Conservation (phyloP, 2,329 filamentous ascomycete genomes). For the Emmonsiellopsis sp. region DNA sequence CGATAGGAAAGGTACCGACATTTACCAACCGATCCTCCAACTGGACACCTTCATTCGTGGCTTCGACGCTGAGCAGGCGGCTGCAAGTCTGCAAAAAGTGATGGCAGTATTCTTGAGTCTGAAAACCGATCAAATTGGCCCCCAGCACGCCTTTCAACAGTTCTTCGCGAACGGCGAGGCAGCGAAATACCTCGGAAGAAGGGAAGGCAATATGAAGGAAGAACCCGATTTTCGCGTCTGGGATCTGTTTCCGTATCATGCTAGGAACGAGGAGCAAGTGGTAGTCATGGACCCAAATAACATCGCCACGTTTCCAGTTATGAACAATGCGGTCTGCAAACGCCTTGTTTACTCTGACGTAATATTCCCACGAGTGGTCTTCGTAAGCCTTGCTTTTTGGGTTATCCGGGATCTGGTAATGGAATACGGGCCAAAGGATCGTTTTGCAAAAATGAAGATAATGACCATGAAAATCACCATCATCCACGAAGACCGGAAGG, state of each 20-base stretch:
- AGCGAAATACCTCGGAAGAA: conserved; percentile 91
- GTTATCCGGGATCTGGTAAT: conserved; percentile 96
- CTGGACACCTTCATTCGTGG: conserved; percentile 77
- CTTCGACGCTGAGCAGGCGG: conserved; percentile 80
- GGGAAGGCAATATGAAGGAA: conserved; percentile 94
- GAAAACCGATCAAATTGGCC: conserved; percentile 86
- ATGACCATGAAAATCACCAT: conserved; percentile 89
- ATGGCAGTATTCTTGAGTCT: conserved; percentile 84
- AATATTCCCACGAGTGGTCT: conserved; percentile 94
- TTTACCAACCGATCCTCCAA: conserved; percentile 90
- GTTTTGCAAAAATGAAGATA: conserved; percentile 97
- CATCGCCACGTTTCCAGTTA: conserved; percentile 88
- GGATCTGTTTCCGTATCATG: conserved; percentile 77
- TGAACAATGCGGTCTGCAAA: conserved; percentile 86
- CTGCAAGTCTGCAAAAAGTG: conserved; percentile 96
- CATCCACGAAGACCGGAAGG: conserved; percentile 73
- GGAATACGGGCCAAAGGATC: conserved; percentile 94
- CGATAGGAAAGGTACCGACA: conserved; percentile 75
- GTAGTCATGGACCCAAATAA: conserved; percentile 94
- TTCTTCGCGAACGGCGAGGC: conserved; percentile 75
- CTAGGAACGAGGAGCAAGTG: conserved; percentile 79
- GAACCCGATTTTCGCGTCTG: conserved; percentile 91
- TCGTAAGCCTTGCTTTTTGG: conserved; percentile 97
- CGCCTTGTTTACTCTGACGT: conserved; percentile 82
- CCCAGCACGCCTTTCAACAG: conserved; percentile 88